Base-by-base conservation (phyloP, 345 rosid species). In the Camelina laxa region DNA sequence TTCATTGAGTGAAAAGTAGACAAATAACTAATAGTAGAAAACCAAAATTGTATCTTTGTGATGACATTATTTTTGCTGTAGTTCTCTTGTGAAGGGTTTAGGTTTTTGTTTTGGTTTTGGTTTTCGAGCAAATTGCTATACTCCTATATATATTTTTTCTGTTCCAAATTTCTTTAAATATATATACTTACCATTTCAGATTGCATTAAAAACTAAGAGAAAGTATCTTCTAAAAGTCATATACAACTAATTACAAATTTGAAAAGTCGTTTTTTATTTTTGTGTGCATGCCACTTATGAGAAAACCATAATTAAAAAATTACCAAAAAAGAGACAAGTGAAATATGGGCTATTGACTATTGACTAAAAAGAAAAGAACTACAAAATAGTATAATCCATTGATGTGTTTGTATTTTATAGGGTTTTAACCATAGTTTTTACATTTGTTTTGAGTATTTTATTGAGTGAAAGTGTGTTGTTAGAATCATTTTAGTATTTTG, bases 1-100 rank as follows among this genome's bases (percentile, higher is more conserved):
- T 44, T n/a, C 54, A 63, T 22, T 42, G 67, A 22, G 54, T 21
- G 27, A 63, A 42, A 42, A 63, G 9, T 3, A 63, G 67, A 44
- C 53, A 44, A 24, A 63, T 8, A 15, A 44, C 3, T 24, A 63
- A 5, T 47, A 63, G 15, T 5, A 63, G 7, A 63, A 17, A 24
- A 47, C 13, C 15, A 63, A 63, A 0, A 0, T 24, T 21, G 30
- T 9, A 5, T 24, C 10, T 63, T 63, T 24, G 21, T 44, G 54
- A 9, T 15, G 39, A 15, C 39, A 63, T 62, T 21, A 5, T 61
- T 41, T 2, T 63, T 11, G n/a, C 5, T 5, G 21, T 24, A 45
- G 24, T 61, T 19, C 8, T 45, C 16, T 1, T 27, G 24, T 39
- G 31, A 39, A 60, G 7, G 6, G 19, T 60, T 60, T 12, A 13